phyloP scores from a whole-genome alignment of 2,329 filamentous ascomycete genomes.

The Chlorencoelia australis region DNA sequence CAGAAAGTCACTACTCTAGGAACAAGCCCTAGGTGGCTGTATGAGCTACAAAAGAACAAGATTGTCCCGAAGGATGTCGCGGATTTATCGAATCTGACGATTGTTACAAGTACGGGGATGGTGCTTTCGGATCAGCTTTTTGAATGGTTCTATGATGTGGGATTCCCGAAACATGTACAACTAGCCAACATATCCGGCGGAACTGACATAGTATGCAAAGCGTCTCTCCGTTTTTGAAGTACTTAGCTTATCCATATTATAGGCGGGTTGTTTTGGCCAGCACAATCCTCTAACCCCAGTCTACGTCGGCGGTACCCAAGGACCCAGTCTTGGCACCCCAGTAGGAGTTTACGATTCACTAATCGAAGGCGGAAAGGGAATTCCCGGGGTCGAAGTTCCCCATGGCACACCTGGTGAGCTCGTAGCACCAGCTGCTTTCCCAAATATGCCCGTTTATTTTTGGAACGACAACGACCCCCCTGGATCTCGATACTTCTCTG shows the following conservation, averaged over 20 bases:
- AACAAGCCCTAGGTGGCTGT: conserved; percentile 66
- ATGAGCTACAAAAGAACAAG: conserved; percentile 56
- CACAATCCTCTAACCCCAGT: conserved; percentile 63
- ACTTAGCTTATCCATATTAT: no score
- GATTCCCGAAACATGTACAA: conserved; percentile 56
- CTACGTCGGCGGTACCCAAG: conserved; percentile 47
- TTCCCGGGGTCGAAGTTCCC: conserved; percentile 32
- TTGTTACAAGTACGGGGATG: conserved; percentile 70
- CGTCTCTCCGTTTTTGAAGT: no score
- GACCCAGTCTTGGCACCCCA: conserved; percentile 41
- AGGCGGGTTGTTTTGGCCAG: conserved; percentile 43
- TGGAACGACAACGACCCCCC: conserved; percentile 48
- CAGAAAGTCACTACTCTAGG: conserved; percentile 64
- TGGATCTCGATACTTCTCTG: conserved; percentile 37
- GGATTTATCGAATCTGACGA: conserved; percentile 49
- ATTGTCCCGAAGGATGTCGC: conserved; percentile 48
- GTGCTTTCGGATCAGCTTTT: conserved; percentile 68
- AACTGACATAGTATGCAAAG: conserved; percentile 64
- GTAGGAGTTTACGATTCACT: conserved; percentile 55
- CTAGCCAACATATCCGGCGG: conserved; percentile 68
- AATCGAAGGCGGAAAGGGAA: conserved; percentile 34
- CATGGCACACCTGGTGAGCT: conserved; percentile 64
- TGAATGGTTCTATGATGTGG: conserved; percentile 64
- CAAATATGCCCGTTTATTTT: conserved; percentile 62
- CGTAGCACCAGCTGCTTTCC: conserved; percentile 60